A percentile compares a stretch with the other conserved stretches of the same genome.
Evolutionary conservation across 176 grass and related monocot species (phyloP).

Genomic region (Phoenix roebelenii): DNA sequence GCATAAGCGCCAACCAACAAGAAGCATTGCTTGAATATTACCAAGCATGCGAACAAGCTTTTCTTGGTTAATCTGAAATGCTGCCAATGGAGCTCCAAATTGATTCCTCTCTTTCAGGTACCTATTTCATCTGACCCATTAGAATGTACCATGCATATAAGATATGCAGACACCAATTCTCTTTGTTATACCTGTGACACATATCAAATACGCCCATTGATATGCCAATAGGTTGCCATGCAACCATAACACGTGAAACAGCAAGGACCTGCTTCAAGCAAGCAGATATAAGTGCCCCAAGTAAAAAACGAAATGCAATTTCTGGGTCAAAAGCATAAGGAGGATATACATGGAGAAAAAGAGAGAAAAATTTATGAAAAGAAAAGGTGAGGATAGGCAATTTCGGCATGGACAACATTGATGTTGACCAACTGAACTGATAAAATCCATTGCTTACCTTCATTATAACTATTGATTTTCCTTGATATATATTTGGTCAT

Average conservation of each 20-base stretch:
- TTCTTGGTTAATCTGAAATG: constrained; percentile 97
- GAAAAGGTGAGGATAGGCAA: too few relatives aligned
- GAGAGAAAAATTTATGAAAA: too few relatives aligned
- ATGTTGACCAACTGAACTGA: too few relatives aligned
- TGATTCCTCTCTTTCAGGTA: constrained; percentile 93
- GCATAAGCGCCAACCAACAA: constrained; percentile 91
- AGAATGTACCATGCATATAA: too few relatives aligned
- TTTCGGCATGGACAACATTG: too few relatives aligned
- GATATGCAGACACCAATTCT: too few relatives aligned
- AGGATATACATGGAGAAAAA: too few relatives aligned
- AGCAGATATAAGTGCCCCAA: neutral
- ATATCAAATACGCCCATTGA: constrained; percentile 86
- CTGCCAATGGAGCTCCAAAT: constrained; percentile 81
- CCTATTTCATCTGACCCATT: constrained; percentile 26
- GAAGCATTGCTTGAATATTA: constrained; percentile 90
- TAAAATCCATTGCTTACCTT: too few relatives aligned
- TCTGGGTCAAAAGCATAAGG: too few relatives aligned
- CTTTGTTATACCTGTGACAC: constrained; percentile 46
- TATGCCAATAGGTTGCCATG: constrained; percentile 93
- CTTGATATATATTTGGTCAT: too few relatives aligned
- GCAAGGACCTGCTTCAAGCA: constrained; percentile 49
- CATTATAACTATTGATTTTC: too few relatives aligned
- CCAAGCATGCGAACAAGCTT: constrained; percentile 94
- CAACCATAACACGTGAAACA: constrained; percentile 71
- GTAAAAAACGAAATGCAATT: too few relatives aligned